Base-by-base conservation (phyloP, 805 yeast genomes). In the Wickerhamiella allomyrinae region DNA sequence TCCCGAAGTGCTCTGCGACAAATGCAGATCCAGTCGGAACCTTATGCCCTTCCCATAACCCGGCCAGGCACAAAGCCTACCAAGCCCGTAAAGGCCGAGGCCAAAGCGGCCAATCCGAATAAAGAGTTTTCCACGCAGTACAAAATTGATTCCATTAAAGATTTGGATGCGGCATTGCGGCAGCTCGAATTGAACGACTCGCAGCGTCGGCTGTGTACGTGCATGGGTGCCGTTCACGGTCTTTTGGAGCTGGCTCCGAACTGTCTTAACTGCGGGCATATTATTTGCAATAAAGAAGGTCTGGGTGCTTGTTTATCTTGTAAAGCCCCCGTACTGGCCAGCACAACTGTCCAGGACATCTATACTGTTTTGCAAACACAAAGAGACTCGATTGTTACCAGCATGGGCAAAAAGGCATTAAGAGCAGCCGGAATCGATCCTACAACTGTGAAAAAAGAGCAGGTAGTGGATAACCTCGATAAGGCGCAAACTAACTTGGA, bases 241-340 rank as follows among this genome's bases (percentile, higher is more conserved):
- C 62, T 91, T 23, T 80, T 85, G 48, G 93, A 83, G 43, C 71
- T 80, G 48, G 91, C 93, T 2, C 97, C 98, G 1, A 91, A 91
- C 57, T 91, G 99, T 54, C 61, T 91, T 33, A 77, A 80, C 46
- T 91, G 99, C 58, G 99, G 99, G 9, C 83, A 86, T 58, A 83
- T 91, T 34, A 83, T 91, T 2, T 91, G 99, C 63, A 69, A 71
- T 3, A 78, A 77, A 51, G 97, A 91, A 56, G 97, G 97, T 0
- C 63, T 84, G 20, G 91, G 87, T 46, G 91, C 91, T 3, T 91
- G 99, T 55, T 71, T 91, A 2, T 80, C 62, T 47, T 91, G 98
- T 63, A 83, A 85, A 0, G 57, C 68, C 20, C 79, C 76, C 25
- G 60, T 91, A 34, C 65, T 91, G 15, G 68, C 76, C 5, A 56